Percentiles rank a stretch among this genome's conserved stretches.
Evolutionary conservation across 257 asterid species (phyloP).

Genomic region (Solanum rostratum): DNA sequence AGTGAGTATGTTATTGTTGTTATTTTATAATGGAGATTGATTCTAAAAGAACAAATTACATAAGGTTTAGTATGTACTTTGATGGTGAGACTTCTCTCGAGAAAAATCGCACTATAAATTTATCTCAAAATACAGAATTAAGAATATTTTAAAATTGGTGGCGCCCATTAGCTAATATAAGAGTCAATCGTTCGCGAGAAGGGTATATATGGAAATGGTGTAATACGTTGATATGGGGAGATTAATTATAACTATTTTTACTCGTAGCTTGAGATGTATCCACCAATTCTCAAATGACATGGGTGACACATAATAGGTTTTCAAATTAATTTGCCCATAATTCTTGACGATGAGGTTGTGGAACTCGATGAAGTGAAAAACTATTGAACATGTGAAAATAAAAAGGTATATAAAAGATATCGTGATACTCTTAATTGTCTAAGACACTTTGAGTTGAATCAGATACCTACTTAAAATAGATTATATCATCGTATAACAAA

Average conservation of each 20-base stretch:
- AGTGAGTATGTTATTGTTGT: no score
- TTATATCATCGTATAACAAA: background rate
- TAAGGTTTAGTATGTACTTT: background rate
- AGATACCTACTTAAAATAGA: background rate
- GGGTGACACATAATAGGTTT: background rate
- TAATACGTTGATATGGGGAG: background rate
- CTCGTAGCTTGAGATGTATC: background rate
- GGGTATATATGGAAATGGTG: background rate
- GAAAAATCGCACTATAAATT: no score
- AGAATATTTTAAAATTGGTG: background rate
- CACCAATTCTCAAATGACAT: background rate
- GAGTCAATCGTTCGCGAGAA: background rate
- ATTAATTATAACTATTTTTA: background rate
- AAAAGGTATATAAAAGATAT: fast-evolving
- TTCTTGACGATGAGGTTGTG: background rate
- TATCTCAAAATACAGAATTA: background rate
- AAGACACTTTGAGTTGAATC: background rate
- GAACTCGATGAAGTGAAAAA: background rate
- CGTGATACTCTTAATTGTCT: background rate
- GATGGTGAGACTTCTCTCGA: no score
- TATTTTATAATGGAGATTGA: background rate
- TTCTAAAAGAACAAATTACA: background rate
- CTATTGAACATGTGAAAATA: background rate
- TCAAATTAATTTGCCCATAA: background rate
- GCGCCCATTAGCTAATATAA: background rate